Percentiles rank a stretch among this genome's conserved stretches.
Evolutionary conservation across 805 yeast species (phyloP).

Genomic region (Candida vaughaniae): DNA sequence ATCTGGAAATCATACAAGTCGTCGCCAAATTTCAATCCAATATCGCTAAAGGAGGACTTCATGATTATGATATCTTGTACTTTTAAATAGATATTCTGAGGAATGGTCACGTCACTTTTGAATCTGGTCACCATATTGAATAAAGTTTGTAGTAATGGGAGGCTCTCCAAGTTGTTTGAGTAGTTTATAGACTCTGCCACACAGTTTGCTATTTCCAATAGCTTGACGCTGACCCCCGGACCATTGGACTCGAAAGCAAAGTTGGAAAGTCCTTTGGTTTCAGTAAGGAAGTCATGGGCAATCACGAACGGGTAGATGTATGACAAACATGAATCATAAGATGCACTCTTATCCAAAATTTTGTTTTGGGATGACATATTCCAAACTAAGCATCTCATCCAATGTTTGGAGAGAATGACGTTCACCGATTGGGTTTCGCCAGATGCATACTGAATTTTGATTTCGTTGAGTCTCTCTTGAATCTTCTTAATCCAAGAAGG

Average conservation of each 20-base stretch:
- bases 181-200: constrained; percentile 15
- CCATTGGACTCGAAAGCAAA: constrained; percentile 38
- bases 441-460: constrained; percentile 16
- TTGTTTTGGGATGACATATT: constrained; percentile 25
- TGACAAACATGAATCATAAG: constrained; percentile 17
- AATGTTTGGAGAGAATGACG: constrained; percentile 86
- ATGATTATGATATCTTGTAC: constrained; percentile 1
- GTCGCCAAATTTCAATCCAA: not conserved
- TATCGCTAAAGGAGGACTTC: not conserved
- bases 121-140: constrained; percentile 4
- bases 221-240: constrained; percentile 31
- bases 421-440: constrained; percentile 32
- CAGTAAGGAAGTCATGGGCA: constrained; percentile 25
- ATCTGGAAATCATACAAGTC: constrained; percentile 1
- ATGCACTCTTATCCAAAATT: constrained; percentile 13
- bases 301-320: constrained; percentile 25
- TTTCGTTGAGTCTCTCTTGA: constrained; percentile 21
- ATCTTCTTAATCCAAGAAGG: constrained; percentile 25
- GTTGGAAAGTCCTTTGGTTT: constrained; percentile 21
- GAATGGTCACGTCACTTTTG: constrained; percentile 7
- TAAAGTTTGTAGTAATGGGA: constrained; percentile 1
- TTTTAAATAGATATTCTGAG: constrained; percentile 6
- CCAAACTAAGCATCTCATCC: constrained; percentile 88
- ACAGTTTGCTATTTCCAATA: constrained; percentile 29
- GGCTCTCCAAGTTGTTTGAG: not conserved